Conservation (phyloP, 2,329 filamentous ascomycete genomes). For the Penicillium nordicum region DNA sequence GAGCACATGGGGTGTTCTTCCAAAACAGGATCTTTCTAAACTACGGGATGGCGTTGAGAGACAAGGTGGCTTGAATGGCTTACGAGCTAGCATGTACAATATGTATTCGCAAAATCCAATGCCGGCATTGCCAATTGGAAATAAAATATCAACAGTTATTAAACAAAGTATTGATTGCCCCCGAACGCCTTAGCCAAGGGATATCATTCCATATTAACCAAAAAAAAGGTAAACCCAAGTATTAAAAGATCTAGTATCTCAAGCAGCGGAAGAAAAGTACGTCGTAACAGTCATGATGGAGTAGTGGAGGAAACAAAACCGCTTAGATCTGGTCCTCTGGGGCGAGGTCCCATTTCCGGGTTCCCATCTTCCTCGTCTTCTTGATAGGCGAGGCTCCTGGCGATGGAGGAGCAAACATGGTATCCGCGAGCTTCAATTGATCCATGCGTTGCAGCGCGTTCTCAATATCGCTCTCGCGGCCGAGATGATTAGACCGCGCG, state of each 20-base stretch:
- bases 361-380: constrained; percentile 45
- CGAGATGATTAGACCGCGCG: constrained; percentile 29
- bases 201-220: constrained; percentile 17
- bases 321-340: constrained; percentile 39
- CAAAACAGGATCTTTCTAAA: neutral
- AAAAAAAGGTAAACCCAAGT: neutral
- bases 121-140: neutral
- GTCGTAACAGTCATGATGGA: constrained; percentile 20
- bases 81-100: constrained; percentile 12
- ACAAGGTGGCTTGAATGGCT: neutral
- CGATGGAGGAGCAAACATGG: constrained; percentile 29
- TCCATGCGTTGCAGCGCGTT: constrained; percentile 40
- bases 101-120: constrained; percentile 2
- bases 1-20: neutral
- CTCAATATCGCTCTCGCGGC: constrained; percentile 41
- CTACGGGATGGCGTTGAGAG: constrained; percentile 1
- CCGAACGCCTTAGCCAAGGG: constrained; percentile 16
- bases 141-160: constrained; percentile 1
- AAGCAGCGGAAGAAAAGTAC: constrained; percentile 3
- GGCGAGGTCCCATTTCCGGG: constrained; percentile 48
- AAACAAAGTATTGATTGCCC: neutral
- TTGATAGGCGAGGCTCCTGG: constrained; percentile 34
- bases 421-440: constrained; percentile 38
- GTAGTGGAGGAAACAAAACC: neutral
- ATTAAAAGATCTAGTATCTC: constrained; percentile 3